These are phyloP conservation scores for Melaleuca quinquenervia DNA, from an alignment of 345 rosid species.

Conservation along the genomic window DNA sequence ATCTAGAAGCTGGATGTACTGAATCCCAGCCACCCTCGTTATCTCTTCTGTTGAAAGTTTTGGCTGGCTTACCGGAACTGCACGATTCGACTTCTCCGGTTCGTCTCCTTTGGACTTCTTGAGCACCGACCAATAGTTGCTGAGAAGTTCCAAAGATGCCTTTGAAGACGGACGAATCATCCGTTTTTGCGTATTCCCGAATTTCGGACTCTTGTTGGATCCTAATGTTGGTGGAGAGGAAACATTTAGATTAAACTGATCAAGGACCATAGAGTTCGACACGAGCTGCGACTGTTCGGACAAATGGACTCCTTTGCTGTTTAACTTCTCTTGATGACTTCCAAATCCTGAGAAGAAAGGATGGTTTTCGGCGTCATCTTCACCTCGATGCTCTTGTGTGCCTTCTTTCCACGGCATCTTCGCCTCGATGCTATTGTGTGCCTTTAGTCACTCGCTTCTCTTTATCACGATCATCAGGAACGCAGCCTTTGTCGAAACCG, in stretches of 20 bases:
- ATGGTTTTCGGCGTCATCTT: slow-evolving; percentile 7
- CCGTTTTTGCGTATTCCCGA: not conserved
- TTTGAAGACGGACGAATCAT: not conserved
- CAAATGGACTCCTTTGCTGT: not conserved
- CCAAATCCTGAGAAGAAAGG: slow-evolving; percentile 2
- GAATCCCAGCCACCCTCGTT: slow-evolving; percentile 33
- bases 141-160: slow-evolving; percentile 31
- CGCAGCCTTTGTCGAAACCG: slow-evolving; percentile 8
- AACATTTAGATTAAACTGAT: not conserved
- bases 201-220: not conserved
- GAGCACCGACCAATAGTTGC: slow-evolving; percentile 17
- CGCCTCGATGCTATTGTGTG: not conserved
- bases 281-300: not conserved
- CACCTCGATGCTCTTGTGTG: slow-evolving; percentile 2
- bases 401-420: too few species aligned
- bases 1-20: slow-evolving; percentile 29
- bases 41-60: slow-evolving; percentile 37
- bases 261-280: not conserved
- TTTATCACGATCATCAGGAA: slow-evolving; percentile 1
- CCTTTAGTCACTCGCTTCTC: slow-evolving; percentile 2
- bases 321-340: not conserved
- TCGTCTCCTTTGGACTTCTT: slow-evolving; percentile 14
- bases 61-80: not conserved
- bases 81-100: not conserved
- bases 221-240: not conserved